A percentile compares a stretch with the other conserved stretches of the same genome.
phyloP scores from a whole-genome alignment of 1,284 basidiomycete species.

The Sanghuangporus sanghuang region DNA sequence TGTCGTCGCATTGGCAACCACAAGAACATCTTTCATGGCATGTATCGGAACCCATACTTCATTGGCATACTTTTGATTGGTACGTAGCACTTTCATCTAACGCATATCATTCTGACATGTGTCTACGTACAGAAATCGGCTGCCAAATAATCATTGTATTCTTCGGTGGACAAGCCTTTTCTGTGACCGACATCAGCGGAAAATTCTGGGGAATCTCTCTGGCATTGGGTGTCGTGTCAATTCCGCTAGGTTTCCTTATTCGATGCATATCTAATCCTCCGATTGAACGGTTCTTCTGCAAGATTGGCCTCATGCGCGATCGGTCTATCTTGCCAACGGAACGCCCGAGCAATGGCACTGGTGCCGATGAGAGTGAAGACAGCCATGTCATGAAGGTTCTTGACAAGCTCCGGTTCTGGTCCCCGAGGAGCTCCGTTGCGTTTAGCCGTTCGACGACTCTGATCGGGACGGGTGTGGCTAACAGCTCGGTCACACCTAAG shows the following conservation, averaged over 20 bases:
- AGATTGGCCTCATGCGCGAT: conserved; percentile 60
- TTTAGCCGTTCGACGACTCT: neutral
- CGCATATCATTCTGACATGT: neutral
- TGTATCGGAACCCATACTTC: conserved; percentile 82
- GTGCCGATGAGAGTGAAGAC: neutral
- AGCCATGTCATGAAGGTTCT: neutral
- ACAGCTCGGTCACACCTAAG: neutral
- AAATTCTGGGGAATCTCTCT: conserved; percentile 93
- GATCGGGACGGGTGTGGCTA: neutral
- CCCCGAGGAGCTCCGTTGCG: neutral
- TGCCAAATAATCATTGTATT: conserved; percentile 89
- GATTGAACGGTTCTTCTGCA: conserved; percentile 69
- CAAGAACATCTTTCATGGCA: conserved; percentile 87
- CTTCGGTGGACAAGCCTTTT: conserved; percentile 88
- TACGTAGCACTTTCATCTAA: conserved; percentile 28
- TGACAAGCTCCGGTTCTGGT: neutral
- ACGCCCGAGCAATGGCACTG: conserved; percentile 37
- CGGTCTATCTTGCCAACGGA: conserved; percentile 64
- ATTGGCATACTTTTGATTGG: conserved; percentile 82
- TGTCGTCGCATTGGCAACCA: conserved; percentile 81
- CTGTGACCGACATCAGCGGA: conserved; percentile 74
- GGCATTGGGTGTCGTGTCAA: conserved; percentile 78
- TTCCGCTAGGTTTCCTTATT: conserved; percentile 83
- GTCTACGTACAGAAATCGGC: conserved; percentile 63
- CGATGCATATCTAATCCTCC: conserved; percentile 80